phyloP scores from a whole-genome alignment of 345 rosid species.

The Citrus glauca region DNA sequence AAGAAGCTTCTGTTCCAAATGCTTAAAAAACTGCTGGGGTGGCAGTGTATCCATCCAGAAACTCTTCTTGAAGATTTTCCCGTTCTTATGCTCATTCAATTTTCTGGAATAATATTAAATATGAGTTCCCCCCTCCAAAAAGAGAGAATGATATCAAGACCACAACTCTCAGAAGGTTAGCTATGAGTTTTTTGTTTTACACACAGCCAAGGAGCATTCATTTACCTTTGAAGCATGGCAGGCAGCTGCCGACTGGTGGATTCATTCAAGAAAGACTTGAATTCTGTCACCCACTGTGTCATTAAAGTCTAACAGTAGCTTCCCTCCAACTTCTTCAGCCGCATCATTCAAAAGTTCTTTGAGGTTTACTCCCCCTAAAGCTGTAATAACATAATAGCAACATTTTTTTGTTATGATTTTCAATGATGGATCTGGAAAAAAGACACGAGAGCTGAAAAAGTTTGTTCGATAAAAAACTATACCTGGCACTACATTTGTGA shows the following conservation, averaged over 20 bases:
- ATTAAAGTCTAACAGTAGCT: slow-evolving; percentile 65
- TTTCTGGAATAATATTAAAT: background rate
- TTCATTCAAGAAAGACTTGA: slow-evolving; percentile 78
- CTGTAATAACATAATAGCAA: slow-evolving; percentile 27
- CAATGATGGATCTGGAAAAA: background rate
- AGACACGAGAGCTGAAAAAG: background rate
- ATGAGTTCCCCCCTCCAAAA: background rate
- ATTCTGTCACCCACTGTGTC: slow-evolving; percentile 84
- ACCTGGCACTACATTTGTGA: slow-evolving; percentile 94
- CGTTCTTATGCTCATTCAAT: background rate
- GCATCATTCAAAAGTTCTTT: slow-evolving; percentile 75
- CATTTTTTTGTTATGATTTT: background rate
- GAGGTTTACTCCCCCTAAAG: slow-evolving; percentile 80
- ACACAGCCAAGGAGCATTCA: background rate
- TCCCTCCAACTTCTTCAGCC: slow-evolving; percentile 75
- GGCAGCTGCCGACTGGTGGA: background rate
- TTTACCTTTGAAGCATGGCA: background rate
- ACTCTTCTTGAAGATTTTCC: background rate
- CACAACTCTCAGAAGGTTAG: background rate
- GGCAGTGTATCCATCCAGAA: background rate
- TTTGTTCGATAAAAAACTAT: slow-evolving; percentile 4
- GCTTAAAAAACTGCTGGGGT: background rate
- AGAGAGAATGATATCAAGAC: background rate
- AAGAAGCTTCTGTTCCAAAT: background rate
- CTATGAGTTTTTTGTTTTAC: background rate